Base-by-base conservation (phyloP, 257 asterid species). In the Perilla frutescens region DNA sequence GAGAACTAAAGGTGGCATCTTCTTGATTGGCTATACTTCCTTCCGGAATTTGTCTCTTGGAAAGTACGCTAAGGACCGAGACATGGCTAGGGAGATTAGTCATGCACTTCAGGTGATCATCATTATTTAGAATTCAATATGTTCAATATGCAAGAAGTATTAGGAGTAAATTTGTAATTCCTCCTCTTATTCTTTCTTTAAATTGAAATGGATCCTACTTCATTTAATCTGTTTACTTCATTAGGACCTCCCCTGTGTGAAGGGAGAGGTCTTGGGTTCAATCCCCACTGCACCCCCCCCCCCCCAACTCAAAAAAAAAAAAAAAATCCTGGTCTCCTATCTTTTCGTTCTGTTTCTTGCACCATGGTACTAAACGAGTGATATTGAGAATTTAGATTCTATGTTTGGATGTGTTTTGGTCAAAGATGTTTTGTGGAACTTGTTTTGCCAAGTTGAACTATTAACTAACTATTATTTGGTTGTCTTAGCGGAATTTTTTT, bases 11-110 rank as follows among this genome's bases (percentile, higher is more conserved):
- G 99, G 99, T 14, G 99, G 99, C 14, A 74, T 94, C 71, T 92
- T 94, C 85, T 81, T 94, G 80, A 94, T 94, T 51, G 93, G 99
- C 72, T 94, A 94, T 66, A 14, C 90, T 8, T 95, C 98, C 72
- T 94, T 94, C 81, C 88, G 98, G 62, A 91, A 90, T 82, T 79
- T 94, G 80, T 87, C 97, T 51, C 84, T 94, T 36, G 99, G 98
- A 72, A 94, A 94, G 91, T 85, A 87, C 57, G 85, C 84, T 57
- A 94, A 94, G 84, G 99, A 94, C 76, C 91, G 93, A 14, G 87
- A 90, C 44, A 70, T 81, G 76, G 99, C 98, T 58, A 87, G 85
- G 82, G 97, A 86, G 83, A 85, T 94, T 45, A 83, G 91, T 80
- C 79, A 70, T 58, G 80, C 81, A n/a, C 96, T 94, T 73, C 98